Base-by-base conservation (phyloP, 768 basidiomycete genomes). In the Coprinopsis sp. region DNA sequence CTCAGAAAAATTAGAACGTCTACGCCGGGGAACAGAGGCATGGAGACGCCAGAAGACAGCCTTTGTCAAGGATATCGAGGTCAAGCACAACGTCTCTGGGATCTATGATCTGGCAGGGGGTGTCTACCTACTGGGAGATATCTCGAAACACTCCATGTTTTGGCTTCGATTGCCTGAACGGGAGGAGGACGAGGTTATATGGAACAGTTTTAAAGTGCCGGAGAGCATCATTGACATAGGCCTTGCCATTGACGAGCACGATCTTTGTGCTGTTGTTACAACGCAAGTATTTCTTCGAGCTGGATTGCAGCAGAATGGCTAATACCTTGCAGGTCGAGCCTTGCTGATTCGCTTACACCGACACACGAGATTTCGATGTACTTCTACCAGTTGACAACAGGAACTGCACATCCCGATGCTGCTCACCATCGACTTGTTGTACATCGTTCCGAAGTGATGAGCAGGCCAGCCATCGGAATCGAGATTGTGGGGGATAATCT, bases 401-500 rank as follows among this genome's bases (percentile, higher is more conserved):
- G 64, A 4, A 47, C 47, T 24, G 63, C 61, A 0, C 70, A 75
- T 50, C 71, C 69, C 0, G 56, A 55, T 1, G 72, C 69, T 0
- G 50, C 53, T 11, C 52, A 59, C 8, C 53, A 61, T 1, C 43
- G 52, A 7, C 59, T 74, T 18, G 51, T 57, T n/a, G 64, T 73
- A 3, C 46, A 52, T n/a, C n/a, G n/a, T n/a, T n/a, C 19, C 60
- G 48, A 3, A 55, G 64, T 1, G 24, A 29, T 45, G 50, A 54
- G 55, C 10, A 58, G 56, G 11, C 67, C 69, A 2, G 51, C 59
- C 10, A 57, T 74, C n/a, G 66, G 66, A 10, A 63, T 76, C 24
- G 74, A 75, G 49, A 69, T 73, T 33, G 72, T 73, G 11, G 74
- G 73, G 13, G 64, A 71, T 10, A 58, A 70, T 50, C 57, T 76